phyloP scores from a whole-genome alignment of 495 filamentous ascomycete genomes.

The Parmelia sp. region DNA sequence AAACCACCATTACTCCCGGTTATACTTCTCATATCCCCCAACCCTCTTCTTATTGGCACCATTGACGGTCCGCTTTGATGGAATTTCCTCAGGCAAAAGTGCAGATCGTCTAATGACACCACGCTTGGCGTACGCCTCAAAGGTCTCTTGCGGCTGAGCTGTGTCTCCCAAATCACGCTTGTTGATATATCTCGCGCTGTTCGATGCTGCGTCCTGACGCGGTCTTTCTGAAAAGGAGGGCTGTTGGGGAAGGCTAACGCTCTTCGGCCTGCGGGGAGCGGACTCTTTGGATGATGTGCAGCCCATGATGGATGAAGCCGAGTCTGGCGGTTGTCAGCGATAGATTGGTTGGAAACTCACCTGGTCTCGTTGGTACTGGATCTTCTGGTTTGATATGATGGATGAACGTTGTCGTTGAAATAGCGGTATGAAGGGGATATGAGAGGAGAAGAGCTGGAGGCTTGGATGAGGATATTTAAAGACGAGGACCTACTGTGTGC shows the following conservation, averaged over 20 bases:
- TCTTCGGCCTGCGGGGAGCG: neutral
- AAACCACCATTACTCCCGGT: neutral
- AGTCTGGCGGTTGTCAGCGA: neutral
- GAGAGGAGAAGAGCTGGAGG: neutral
- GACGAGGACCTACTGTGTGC: neutral
- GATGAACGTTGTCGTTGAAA: neutral
- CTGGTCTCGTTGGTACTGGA: neutral
- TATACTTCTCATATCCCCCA: neutral
- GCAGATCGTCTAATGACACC: neutral
- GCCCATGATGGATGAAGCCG: neutral
- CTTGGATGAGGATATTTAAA: neutral
- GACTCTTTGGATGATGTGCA: constrained; percentile 1
- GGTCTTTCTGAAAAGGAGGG: neutral
- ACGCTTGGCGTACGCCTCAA: neutral
- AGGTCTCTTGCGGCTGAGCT: neutral
- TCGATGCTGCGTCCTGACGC: neutral
- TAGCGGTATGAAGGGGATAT: neutral
- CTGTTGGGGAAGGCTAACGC: neutral
- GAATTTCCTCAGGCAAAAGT: neutral
- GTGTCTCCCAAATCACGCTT: neutral
- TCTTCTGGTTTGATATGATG: neutral
- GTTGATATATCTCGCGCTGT: neutral
- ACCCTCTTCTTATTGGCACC: neutral
- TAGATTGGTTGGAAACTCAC: neutral
- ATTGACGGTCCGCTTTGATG: neutral